These are phyloP conservation scores for Nidularia sp. DNA, from an alignment of 768 basidiomycete genomes.

Conservation along the genomic window DNA sequence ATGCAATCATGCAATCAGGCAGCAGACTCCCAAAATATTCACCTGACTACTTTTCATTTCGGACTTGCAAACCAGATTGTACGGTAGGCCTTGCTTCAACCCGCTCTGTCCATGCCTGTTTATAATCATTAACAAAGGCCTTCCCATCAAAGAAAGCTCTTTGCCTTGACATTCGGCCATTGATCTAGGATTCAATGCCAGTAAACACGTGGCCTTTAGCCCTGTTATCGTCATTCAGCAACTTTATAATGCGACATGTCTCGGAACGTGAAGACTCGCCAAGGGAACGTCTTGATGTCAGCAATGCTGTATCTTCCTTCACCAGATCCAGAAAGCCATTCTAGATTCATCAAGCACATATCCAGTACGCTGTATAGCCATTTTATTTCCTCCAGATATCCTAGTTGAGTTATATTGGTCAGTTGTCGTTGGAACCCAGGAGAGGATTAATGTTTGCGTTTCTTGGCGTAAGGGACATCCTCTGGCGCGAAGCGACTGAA, in stretches of 20 bases:
- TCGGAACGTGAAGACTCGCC: no score
- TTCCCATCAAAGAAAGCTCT: not conserved
- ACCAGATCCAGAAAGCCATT: slow-evolving; percentile 77
- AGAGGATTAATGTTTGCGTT: slow-evolving; percentile 32
- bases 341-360: slow-evolving; percentile 65
- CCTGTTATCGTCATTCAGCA: no score
- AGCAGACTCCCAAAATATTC: no score
- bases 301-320: slow-evolving; percentile 67
- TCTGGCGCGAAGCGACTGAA: slow-evolving; percentile 65
- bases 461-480: slow-evolving; percentile 66
- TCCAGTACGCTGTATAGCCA: slow-evolving; percentile 84
- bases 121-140: not conserved
- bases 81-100: not conserved
- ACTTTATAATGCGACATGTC: no score
- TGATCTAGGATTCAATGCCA: slow-evolving; percentile 56
- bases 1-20: no score
- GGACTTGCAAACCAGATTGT: not conserved
- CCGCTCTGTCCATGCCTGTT: slow-evolving; percentile 17
- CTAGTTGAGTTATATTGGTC: slow-evolving; percentile 17
- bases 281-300: slow-evolving; percentile 65
- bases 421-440: no score
- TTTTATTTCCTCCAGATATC: slow-evolving; percentile 78
- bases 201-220: slow-evolving; percentile 41
- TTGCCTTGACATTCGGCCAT: slow-evolving; percentile 60
- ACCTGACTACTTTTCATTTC: not conserved